Evolutionary conservation across 192 early-diverging fungal species (phyloP).

Genomic region (Umbelopsis sp.): DNA sequence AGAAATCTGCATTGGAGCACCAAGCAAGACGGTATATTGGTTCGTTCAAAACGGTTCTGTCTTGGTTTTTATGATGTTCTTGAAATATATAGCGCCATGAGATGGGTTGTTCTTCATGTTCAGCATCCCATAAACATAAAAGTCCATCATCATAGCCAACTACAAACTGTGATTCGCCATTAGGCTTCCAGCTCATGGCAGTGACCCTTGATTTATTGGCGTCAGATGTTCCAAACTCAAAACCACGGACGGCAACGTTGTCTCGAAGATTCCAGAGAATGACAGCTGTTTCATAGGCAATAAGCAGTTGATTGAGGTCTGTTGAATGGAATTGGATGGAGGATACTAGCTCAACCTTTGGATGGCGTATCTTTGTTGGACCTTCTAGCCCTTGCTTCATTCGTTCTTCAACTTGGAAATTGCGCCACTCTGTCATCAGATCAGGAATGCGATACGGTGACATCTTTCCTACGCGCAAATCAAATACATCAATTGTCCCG

Average conservation of each 20-base stretch:
- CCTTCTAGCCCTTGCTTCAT: neutral
- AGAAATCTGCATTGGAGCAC: slow-evolving; percentile 30
- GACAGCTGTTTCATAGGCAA: slow-evolving; percentile 51
- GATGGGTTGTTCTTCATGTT: slow-evolving; percentile 28
- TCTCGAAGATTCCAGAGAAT: slow-evolving; percentile 55
- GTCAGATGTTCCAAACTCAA: slow-evolving; percentile 26
- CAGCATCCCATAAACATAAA: slow-evolving; percentile 49
- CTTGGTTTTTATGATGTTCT: slow-evolving; percentile 18
- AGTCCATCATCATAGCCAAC: slow-evolving; percentile 47
- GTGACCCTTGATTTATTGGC: slow-evolving; percentile 31
- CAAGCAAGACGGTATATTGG: slow-evolving; percentile 51
- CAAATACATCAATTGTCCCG: slow-evolving; percentile 51
- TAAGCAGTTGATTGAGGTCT: slow-evolving; percentile 52
- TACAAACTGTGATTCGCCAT: slow-evolving; percentile 46
- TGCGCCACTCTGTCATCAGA: slow-evolving; percentile 36
- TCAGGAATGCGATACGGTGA: slow-evolving; percentile 47
- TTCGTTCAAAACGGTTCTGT: slow-evolving; percentile 22
- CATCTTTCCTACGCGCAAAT: slow-evolving; percentile 40
- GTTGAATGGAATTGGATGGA: slow-evolving; percentile 51
- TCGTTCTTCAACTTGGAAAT: slow-evolving; percentile 19
- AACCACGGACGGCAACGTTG: slow-evolving; percentile 33
- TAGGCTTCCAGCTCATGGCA: slow-evolving; percentile 48
- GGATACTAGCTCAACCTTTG: slow-evolving; percentile 36
- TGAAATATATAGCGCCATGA: slow-evolving; percentile 32
- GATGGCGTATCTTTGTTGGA: neutral